Conservation (phyloP, 306 rosid genomes). For the Sechiopsis laciniata region DNA sequence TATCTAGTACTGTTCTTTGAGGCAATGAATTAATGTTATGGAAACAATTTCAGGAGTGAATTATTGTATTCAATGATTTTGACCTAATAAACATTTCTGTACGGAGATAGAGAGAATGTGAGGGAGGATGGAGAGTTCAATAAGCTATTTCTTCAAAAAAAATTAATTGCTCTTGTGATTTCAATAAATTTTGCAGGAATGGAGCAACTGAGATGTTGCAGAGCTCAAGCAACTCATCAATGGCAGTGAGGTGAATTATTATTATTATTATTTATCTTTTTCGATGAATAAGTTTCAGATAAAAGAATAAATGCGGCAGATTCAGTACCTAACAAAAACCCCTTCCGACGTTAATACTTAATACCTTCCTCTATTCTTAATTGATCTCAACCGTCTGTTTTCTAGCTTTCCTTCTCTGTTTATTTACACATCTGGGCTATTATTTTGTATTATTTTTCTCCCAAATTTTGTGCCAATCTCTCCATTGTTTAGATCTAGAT, state of each 20-base stretch:
- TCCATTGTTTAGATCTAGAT: conserved; percentile 48
- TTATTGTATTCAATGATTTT: neutral
- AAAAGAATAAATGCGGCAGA: conserved; percentile 12
- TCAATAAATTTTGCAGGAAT: conserved; percentile 35
- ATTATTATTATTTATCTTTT: neutral
- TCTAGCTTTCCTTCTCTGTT: neutral
- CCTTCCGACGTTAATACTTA: conserved; percentile 23
- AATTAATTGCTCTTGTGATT: neutral
- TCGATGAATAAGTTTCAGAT: conserved; percentile 1
- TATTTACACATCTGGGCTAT: conserved; percentile 28
- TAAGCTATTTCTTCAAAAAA: neutral
- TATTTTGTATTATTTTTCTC: neutral
- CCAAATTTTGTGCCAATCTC: conserved; percentile 25
- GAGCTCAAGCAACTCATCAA: conserved; percentile 68
- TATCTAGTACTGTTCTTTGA: neutral
- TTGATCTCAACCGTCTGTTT: conserved; percentile 20
- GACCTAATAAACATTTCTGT: neutral
- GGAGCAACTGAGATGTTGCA: conserved; percentile 37
- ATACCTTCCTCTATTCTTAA: neutral
- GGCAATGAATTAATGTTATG: neutral
- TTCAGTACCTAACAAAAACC: conserved; percentile 21
- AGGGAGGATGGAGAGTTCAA: neutral
- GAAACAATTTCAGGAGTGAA: neutral
- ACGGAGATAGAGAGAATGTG: neutral
- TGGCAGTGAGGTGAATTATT: conserved; percentile 58